phyloP scores from a whole-genome alignment of 345 rosid genomes.

The Nephelium lappaceum region DNA sequence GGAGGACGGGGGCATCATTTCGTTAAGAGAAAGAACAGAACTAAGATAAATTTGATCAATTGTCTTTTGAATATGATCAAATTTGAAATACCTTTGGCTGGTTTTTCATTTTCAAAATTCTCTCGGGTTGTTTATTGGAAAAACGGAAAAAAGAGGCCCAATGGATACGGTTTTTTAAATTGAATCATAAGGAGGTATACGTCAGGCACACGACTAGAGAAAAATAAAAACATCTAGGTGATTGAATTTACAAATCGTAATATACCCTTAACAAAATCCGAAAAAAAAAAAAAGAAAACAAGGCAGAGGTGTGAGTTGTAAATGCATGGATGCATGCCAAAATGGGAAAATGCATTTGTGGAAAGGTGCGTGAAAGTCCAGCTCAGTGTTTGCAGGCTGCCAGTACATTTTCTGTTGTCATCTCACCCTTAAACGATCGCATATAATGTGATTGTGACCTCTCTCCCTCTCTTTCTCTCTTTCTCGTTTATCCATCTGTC shows the following conservation, averaged over 20 bases:
- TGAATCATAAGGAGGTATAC: no score
- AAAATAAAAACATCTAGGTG: neutral
- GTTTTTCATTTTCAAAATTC: neutral
- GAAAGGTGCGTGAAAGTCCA: neutral
- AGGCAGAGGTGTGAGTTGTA: neutral
- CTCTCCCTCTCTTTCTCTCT: neutral
- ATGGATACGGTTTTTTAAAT: neutral
- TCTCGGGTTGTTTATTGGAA: neutral
- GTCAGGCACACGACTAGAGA: no score
- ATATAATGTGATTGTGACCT: neutral
- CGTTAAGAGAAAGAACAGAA: no score
- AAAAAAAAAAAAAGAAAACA: neutral
- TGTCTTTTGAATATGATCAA: no score
- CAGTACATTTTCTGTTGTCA: neutral
- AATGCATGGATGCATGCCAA: neutral
- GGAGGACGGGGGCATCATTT: neutral
- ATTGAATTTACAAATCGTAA: no score
- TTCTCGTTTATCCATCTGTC: neutral
- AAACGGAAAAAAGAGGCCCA: no score
- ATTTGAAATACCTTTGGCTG: no score
- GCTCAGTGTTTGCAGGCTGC: neutral
- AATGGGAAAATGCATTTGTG: neutral
- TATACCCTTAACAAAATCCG: neutral
- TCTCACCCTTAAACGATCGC: neutral
- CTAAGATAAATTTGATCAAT: neutral